phyloP scores from a whole-genome alignment of 1,139 yeast genomes.

The Fermentozyma sake region DNA sequence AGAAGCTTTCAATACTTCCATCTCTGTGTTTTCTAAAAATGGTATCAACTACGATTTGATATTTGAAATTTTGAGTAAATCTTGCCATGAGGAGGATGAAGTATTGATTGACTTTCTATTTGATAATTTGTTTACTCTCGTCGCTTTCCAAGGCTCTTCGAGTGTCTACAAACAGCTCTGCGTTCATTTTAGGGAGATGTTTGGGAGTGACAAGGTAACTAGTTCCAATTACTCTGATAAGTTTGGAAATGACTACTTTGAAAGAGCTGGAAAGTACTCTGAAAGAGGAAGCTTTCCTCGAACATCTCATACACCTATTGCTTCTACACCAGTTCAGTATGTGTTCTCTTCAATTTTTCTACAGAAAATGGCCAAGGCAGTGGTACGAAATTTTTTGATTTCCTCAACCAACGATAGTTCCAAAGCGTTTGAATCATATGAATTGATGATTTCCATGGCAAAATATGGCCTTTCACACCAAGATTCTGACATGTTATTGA shows the following conservation, averaged over 20 bases:
- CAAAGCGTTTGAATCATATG: slow-evolving; percentile 29
- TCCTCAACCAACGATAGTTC: slow-evolving; percentile 18
- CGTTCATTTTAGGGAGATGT: slow-evolving; percentile 9
- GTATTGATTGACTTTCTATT: slow-evolving; percentile 31
- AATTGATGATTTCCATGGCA: slow-evolving; percentile 21
- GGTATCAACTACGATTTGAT: slow-evolving; percentile 25
- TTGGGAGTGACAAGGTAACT: not conserved
- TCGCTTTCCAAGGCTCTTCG: slow-evolving; percentile 21
- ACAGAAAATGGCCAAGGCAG: slow-evolving; percentile 24
- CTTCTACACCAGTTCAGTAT: not conserved
- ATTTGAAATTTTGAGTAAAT: slow-evolving; percentile 25
- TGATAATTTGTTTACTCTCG: slow-evolving; percentile 25
- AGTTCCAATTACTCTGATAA: too few relatives aligned
- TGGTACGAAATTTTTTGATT: slow-evolving; percentile 30
- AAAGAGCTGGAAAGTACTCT: too few relatives aligned
- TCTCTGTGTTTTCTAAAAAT: slow-evolving; percentile 19
- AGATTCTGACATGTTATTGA: slow-evolving; percentile 35
- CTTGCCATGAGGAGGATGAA: slow-evolving; percentile 24
- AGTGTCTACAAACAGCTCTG: slow-evolving; percentile 20
- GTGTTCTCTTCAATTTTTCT: slow-evolving; percentile 9
- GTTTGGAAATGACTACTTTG: too few relatives aligned
- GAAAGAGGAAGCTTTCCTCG: too few relatives aligned
- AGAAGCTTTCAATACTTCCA: slow-evolving; percentile 38
- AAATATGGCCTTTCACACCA: slow-evolving; percentile 24
- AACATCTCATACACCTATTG: not conserved